phyloP scores from a whole-genome alignment of 2,329 filamentous ascomycete genomes.

The Trichothecium sympodiale region DNA sequence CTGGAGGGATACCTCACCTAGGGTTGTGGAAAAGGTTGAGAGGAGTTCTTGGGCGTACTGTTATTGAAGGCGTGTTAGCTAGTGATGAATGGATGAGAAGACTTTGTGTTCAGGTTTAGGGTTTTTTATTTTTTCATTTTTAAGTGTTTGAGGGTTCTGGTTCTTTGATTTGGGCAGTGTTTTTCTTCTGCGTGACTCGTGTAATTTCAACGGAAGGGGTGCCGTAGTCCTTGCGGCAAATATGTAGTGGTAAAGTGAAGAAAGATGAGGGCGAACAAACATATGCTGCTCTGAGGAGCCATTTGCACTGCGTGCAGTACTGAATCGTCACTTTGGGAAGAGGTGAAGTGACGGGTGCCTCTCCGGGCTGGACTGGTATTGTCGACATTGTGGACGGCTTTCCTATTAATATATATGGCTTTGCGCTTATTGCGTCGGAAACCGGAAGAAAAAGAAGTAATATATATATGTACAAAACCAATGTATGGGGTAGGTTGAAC shows the following conservation, averaged over 20 bases:
- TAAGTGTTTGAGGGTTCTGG: background rate
- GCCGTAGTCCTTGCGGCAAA: background rate
- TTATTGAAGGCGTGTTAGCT: conserved; percentile 1
- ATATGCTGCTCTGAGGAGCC: conserved; percentile 80
- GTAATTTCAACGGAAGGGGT: background rate
- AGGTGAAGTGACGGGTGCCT: conserved; percentile 1
- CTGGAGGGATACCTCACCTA: conserved; percentile 81
- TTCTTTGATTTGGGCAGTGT: no score
- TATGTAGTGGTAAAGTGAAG: background rate
- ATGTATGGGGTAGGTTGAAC: no score
- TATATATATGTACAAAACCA: no score
- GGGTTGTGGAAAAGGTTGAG: conserved; percentile 73
- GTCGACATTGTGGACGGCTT: background rate
- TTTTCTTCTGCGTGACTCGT: no score
- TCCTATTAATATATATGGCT: background rate
- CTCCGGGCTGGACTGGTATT: background rate
- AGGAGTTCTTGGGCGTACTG: conserved; percentile 92
- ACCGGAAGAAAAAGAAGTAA: no score
- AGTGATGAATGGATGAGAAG: no score
- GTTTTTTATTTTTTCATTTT: background rate
- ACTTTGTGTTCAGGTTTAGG: background rate
- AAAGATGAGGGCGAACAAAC: conserved; percentile 34
- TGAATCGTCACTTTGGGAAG: conserved; percentile 23
- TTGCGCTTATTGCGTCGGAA: no score
- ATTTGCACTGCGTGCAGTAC: conserved; percentile 90